A percentile compares a stretch with the other conserved stretches of the same genome.
Evolutionary conservation across 306 rosid genomes (phyloP).

Genomic region (Malus asiatica): DNA sequence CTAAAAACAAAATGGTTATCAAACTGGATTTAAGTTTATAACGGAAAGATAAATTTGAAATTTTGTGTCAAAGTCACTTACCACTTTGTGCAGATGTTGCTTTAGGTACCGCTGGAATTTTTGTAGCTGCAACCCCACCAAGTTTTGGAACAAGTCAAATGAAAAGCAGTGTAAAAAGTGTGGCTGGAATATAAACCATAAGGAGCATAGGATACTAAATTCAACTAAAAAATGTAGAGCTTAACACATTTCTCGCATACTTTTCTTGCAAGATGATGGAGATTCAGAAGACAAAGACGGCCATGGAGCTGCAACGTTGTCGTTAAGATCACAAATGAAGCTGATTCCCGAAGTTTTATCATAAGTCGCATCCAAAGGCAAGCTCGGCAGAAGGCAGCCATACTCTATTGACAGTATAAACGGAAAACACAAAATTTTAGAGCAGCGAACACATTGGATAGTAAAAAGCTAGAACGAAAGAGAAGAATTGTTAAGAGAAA

Average conservation of each 20-base stretch:
- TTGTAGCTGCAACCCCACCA: conserved; percentile 31
- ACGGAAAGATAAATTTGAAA: not conserved
- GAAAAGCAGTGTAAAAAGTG: not conserved
- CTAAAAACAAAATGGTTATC: too few relatives aligned
- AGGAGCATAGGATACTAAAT: not conserved
- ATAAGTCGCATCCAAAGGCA: conserved; percentile 50
- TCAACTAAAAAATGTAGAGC: conserved; percentile 1
- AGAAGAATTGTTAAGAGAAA: not conserved
- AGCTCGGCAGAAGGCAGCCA: conserved; percentile 65
- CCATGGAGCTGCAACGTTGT: conserved; percentile 71
- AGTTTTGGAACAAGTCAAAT: not conserved
- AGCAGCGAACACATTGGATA: conserved; percentile 1
- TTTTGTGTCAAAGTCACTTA: conserved; percentile 8
- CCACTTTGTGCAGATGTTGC: conserved; percentile 49
- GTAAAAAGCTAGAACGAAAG: not conserved
- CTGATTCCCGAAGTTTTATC: conserved; percentile 49
- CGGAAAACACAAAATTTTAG: not conserved
- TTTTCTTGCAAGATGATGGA: conserved; percentile 48
- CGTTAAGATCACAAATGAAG: conserved; percentile 68
- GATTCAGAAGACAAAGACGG: conserved; percentile 32
- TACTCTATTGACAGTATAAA: conserved; percentile 32
- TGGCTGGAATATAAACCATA: not conserved
- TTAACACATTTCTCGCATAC: conserved; percentile 25
- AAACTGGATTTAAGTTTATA: too few relatives aligned
- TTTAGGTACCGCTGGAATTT: conserved; percentile 47